Evolutionary conservation across 2,329 filamentous ascomycete genomes (phyloP), one percentile per base, ranked within the genome.

Genomic region (Calonectria hongkongensis): DNA sequence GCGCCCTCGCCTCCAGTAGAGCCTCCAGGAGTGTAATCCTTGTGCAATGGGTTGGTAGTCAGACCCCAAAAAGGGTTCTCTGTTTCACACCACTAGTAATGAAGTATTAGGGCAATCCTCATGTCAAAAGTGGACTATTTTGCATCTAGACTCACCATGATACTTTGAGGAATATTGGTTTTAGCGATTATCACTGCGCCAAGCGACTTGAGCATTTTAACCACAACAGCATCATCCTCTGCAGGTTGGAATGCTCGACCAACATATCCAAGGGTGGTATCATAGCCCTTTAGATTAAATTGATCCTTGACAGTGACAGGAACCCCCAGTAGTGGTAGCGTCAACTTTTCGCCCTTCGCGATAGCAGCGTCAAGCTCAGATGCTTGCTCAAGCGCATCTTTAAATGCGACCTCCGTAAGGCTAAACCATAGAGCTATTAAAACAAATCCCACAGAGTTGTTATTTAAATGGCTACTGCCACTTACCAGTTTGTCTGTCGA

Each of bases 201-300:
- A 54, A 89, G 79, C 0, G 79, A 74, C 36, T 84, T 85, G 18
- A 92, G 76, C 62, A 90, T 86, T 16, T 84, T 80, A 1, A 90
- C 88, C 0, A 92, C 73, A 4, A 87, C 87, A 0, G 78, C 78
- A 76, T 92, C 86, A 10, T 88, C 83, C 0, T 73, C 70, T 1
- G 89, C 89, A 0, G 89, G 89, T 2, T 85, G 79, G 67, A 88
- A 88, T 0, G 88, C 85, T 58, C 84, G 83, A 10, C 84, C 85
- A 2, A 90, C 88, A 74, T 92, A 92, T 8, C 91, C 91, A 4
- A 92, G 81, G 0, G 91, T 92, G 0, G 88, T 87, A 66, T 92
- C 89, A 4, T 87, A 80, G 2, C 89, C 90, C 71, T 88, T 88
- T 50, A 93, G 84, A 28, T 92, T 88, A 81, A 92, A 93, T 16